These are phyloP conservation scores for Tetrahymena elliotti DNA, from an alignment of 73 alveolate species.

Conservation along the genomic window DNA sequence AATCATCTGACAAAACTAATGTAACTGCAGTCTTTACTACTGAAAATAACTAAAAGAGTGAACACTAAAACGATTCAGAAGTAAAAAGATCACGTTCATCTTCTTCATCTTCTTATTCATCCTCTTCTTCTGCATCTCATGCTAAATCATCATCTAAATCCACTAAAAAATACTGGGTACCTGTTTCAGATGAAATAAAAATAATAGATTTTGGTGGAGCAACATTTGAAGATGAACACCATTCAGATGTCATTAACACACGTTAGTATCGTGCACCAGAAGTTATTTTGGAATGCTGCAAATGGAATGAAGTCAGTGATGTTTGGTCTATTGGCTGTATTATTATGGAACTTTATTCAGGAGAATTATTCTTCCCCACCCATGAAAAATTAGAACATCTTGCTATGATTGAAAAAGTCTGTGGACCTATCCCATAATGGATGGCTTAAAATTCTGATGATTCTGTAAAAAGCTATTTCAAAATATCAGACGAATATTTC, in stretches of 20 bases:
- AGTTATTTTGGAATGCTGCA: constrained; percentile 73
- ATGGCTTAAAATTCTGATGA: constrained; percentile 65
- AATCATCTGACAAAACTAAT: constrained; percentile 16
- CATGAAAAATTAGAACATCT: constrained; percentile 89
- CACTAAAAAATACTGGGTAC: constrained; percentile 31
- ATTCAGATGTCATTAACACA: constrained; percentile 83
- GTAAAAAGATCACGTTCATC: background rate
- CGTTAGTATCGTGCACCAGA: constrained; percentile 97
- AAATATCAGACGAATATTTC: background rate
- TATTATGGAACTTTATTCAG: constrained; percentile 88
- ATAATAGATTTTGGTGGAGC: constrained; percentile 97
- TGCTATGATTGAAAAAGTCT: constrained; percentile 80
- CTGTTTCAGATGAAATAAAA: constrained; percentile 56
- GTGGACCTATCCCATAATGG: constrained; percentile 90
- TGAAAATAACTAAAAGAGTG: background rate
- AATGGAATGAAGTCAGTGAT: constrained; percentile 84
- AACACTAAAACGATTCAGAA: background rate
- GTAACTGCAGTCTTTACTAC: constrained; percentile 19
- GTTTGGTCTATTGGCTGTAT: constrained; percentile 96
- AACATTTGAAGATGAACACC: constrained; percentile 66
- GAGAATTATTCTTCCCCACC: constrained; percentile 88
- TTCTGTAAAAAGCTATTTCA: background rate
- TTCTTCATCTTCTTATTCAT: background rate
- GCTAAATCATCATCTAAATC: background rate
- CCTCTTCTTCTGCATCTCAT: background rate